A percentile compares a stretch with the other conserved stretches of the same genome.
Evolutionary conservation across 2,329 filamentous ascomycete genomes (phyloP).

Genomic region (Niveomyces coronatus): DNA sequence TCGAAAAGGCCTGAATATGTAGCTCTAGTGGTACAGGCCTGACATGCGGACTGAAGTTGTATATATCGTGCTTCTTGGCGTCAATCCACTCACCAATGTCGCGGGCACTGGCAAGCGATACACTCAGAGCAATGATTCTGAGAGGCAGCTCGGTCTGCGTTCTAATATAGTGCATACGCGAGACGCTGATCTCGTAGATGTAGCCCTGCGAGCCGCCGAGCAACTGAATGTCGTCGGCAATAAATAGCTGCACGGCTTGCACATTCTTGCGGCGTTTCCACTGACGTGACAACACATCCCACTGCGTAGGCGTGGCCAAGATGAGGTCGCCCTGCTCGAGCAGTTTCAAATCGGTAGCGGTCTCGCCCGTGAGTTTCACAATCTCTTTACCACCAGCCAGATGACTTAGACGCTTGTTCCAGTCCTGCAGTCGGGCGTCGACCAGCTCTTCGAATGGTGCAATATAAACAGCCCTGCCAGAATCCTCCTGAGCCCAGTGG

Average conservation of each 20-base stretch:
- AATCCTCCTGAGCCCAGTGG: slow-evolving; percentile 56
- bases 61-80: slow-evolving; percentile 94
- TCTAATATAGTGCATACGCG: slow-evolving; percentile 92
- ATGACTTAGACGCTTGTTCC: slow-evolving; percentile 64
- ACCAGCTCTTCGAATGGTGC: slow-evolving; percentile 92
- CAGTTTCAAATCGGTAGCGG: slow-evolving; percentile 78
- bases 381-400: slow-evolving; percentile 79
- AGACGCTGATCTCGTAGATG: slow-evolving; percentile 93
- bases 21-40: slow-evolving; percentile 84
- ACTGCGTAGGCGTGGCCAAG: slow-evolving; percentile 84
- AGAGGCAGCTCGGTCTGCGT: slow-evolving; percentile 76
- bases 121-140: slow-evolving; percentile 81
- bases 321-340: slow-evolving; percentile 82
- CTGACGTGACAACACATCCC: slow-evolving; percentile 90
- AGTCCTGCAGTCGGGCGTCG: slow-evolving; percentile 71
- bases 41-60: slow-evolving; percentile 93
- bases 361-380: slow-evolving; percentile 89
- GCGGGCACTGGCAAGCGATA: slow-evolving; percentile 83
- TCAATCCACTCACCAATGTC: slow-evolving; percentile 98
- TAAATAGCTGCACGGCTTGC: slow-evolving; percentile 79
- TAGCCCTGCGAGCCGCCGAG: slow-evolving; percentile 79
- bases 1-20: slow-evolving; percentile 89
- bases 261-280: slow-evolving; percentile 97
- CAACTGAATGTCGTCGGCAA: slow-evolving; percentile 92
- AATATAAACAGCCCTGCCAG: slow-evolving; percentile 79